phyloP scores from a whole-genome alignment of 331 rosid species.

The Saraca asoca region DNA sequence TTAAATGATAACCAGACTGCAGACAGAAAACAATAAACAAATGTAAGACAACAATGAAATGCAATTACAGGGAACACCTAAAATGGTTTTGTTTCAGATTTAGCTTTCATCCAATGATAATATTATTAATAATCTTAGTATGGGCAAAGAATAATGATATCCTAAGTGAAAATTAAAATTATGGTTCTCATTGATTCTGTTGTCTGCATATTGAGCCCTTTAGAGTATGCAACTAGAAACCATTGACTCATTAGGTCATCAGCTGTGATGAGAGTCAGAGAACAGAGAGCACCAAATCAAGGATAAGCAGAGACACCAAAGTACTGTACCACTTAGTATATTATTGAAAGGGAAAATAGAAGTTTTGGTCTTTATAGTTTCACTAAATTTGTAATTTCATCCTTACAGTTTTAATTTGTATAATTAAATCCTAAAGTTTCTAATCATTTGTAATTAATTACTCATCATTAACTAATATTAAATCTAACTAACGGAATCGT shows the following conservation, averaged over 20 bases:
- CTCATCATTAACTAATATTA: no score
- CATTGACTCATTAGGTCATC: neutral
- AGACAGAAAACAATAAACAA: constrained; percentile 31
- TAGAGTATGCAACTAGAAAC: constrained; percentile 24
- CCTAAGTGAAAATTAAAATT: constrained; percentile 18
- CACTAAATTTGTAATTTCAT: no score
- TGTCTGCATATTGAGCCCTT: neutral
- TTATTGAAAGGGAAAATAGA: no score
- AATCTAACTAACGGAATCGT: no score
- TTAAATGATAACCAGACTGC: constrained; percentile 90
- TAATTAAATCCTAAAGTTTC: no score
- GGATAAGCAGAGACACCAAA: constrained; percentile 17
- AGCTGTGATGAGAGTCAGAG: constrained; percentile 12
- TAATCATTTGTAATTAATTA: no score
- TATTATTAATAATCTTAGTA: neutral
- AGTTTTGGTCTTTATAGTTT: no score
- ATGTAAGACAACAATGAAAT: constrained; percentile 29
- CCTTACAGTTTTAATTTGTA: no score
- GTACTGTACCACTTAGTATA: constrained; percentile 6
- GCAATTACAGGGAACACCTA: constrained; percentile 22
- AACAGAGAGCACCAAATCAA: constrained; percentile 2
- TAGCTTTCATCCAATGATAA: constrained; percentile 2
- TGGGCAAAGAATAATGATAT: constrained; percentile 4
- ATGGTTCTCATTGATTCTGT: constrained; percentile 2
- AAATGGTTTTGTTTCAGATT: constrained; percentile 6